Base-by-base conservation (phyloP, 139 green algal genomes). In the Chlorella vulgaris region DNA sequence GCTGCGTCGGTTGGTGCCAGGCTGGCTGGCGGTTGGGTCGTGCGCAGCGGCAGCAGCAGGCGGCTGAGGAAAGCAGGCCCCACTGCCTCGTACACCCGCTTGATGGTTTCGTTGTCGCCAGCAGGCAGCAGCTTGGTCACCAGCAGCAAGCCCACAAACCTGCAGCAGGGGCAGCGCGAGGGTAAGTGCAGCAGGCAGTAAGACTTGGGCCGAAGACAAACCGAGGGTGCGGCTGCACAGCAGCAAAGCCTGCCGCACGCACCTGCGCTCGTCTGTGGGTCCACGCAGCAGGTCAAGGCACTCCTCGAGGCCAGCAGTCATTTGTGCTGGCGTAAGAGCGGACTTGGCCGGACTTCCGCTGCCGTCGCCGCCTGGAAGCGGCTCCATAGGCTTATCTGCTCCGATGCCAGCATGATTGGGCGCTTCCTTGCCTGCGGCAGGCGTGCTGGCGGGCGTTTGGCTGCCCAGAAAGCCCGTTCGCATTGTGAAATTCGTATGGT, bases 81-180 rank as follows among this genome's bases (percentile, higher is more conserved):
- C 3, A 95, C 84, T 2, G 92, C 89, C 7, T 89, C 81, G 13
- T 92, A 38, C 29, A 94, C 86, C 21, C 31, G 28, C 21, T 22
- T 33, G 35, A 84, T 39, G 15, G 69, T 51, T 19, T 36, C 77
- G 0, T 80, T 74, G 73, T 89, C 81, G 35, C 83, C 87, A 0
- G 85, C 50, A 2, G 89, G 86, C 55, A 94, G 84, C 29, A 94
- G 75, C 66, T 89, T 90, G 7, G 90, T 93, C 7, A 93, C 90
- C 55, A 96, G 81, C 31, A 96, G 82, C 50, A 96, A 83, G 7
- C 92, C 92, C 10, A 94, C 92, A 79, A 95, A 92, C 78, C 91
- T 95, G 87, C 18, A 26, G 22, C 22, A n/a, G n/a, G n/a, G 42
- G 29, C 58, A 3, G 36, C n/a, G 22, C 19, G 5, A 13, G 4